These are phyloP conservation scores for Gymnopilus dilepis DNA, from an alignment of 768 basidiomycete species.

Conservation along the genomic window DNA sequence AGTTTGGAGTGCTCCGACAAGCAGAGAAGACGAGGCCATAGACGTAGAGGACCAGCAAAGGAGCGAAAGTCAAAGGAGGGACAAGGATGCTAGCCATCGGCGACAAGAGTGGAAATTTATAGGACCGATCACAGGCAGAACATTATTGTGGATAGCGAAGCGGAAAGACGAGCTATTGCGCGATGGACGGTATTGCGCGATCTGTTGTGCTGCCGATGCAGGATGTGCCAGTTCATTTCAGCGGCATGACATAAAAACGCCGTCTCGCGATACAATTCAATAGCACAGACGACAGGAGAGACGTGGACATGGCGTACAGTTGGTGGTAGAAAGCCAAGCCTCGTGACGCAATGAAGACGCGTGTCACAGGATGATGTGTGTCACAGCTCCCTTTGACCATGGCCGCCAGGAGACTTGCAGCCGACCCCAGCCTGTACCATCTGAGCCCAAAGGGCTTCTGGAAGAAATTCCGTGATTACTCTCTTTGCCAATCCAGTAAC, in stretches of 20 bases:
- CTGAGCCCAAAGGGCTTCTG: constrained; percentile 90
- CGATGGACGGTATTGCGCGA: constrained; percentile 20
- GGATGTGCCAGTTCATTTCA: too few species aligned
- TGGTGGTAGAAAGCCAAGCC: too few species aligned
- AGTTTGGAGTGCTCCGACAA: constrained; percentile 6
- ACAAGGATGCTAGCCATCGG: neutral
- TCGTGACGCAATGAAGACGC: neutral
- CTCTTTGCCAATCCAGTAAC: neutral
- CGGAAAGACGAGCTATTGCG: constrained; percentile 9
- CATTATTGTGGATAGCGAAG: constrained; percentile 8
- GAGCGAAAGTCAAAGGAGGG: neutral
- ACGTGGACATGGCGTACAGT: neutral
- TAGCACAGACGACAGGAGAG: neutral
- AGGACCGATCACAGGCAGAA: constrained; percentile 8
- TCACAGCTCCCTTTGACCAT: constrained; percentile 40
- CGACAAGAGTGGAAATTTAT: constrained; percentile 1
- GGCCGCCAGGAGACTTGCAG: constrained; percentile 73
- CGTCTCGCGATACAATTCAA: neutral
- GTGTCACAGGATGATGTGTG: neutral
- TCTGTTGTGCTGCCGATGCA: constrained; percentile 6
- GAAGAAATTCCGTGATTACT: constrained; percentile 89
- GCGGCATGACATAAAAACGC: constrained; percentile 4
- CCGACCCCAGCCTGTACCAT: constrained; percentile 91
- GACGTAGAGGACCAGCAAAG: constrained; percentile 22
- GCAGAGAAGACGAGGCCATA: constrained; percentile 39